A percentile compares a stretch with the other conserved stretches of the same genome.
Conservation (phyloP, 208 protist genomes). For the Naegleria lovaniensis region DNA sequence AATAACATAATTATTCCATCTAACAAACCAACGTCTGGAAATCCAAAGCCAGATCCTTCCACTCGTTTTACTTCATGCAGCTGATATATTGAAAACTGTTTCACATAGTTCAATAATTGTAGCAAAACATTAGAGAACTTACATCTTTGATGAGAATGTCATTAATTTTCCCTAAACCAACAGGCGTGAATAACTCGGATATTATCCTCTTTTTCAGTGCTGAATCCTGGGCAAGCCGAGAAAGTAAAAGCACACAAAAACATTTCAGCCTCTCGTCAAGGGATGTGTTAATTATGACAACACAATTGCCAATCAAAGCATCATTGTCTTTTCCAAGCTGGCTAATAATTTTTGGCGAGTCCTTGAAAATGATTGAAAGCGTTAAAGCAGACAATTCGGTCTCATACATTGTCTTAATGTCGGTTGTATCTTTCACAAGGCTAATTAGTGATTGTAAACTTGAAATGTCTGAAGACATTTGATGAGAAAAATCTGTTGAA, state of each 20-base stretch:
- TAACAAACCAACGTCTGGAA: conserved; percentile 70
- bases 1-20: conserved; percentile 76
- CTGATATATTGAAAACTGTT: neutral
- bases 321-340: neutral
- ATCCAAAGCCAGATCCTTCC: conserved; percentile 72
- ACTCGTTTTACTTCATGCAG: conserved; percentile 37
- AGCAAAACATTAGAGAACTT: neutral
- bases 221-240: neutral
- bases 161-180: neutral
- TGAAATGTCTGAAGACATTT: neutral
- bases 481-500: neutral
- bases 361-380: neutral
- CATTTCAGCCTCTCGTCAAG: neutral
- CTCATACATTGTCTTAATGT: neutral
- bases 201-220: neutral
- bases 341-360: neutral
- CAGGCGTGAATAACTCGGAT: neutral
- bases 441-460: neutral
- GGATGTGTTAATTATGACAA: neutral
- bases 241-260: neutral
- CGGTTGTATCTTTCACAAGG: neutral
- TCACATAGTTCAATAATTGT: neutral
- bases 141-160: neutral
- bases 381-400: neutral
- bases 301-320: neutral